Percentiles rank a stretch among this genome's conserved stretches.
Conservation (phyloP, 768 basidiomycete species). For the Phaeolepiota aurea region DNA sequence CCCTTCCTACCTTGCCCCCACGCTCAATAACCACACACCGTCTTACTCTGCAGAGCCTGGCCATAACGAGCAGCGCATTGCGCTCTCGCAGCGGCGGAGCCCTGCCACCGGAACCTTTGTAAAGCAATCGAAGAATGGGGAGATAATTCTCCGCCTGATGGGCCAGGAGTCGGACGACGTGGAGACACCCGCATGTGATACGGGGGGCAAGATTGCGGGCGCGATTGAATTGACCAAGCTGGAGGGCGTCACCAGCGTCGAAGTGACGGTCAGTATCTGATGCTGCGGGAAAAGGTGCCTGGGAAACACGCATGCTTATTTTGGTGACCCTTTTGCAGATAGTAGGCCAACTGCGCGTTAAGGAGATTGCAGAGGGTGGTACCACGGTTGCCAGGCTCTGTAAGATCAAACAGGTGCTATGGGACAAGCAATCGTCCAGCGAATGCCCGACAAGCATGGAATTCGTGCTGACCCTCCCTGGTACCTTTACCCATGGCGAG, state of each 20-base stretch:
- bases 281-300: slow-evolving; percentile 1
- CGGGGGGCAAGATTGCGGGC: slow-evolving; percentile 44
- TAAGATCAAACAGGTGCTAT: slow-evolving; percentile 44
- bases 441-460: slow-evolving; percentile 44
- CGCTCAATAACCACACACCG: slow-evolving; percentile 28
- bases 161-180: slow-evolving; percentile 45
- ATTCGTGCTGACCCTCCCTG: slow-evolving; percentile 52
- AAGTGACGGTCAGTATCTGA: slow-evolving; percentile 42
- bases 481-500: slow-evolving; percentile 45
- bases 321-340: no score
- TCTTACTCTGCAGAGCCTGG: slow-evolving; percentile 50
- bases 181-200: slow-evolving; percentile 50
- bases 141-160: slow-evolving; percentile 38
- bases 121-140: slow-evolving; percentile 51
- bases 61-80: slow-evolving; percentile 43
- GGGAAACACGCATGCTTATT: slow-evolving; percentile 5
- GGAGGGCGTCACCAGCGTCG: slow-evolving; percentile 50
- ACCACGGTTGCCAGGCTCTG: slow-evolving; percentile 42
- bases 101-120: slow-evolving; percentile 39
- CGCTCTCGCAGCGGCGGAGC: slow-evolving; percentile 30
- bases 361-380: slow-evolving; percentile 65
- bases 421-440: slow-evolving; percentile 40
- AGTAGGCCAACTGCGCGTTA: slow-evolving; percentile 49
- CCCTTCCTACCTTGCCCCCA: slow-evolving; percentile 37
- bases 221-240: slow-evolving; percentile 44